phyloP scores from a whole-genome alignment of 1,284 basidiomycete genomes.

The Boletus mariae region DNA sequence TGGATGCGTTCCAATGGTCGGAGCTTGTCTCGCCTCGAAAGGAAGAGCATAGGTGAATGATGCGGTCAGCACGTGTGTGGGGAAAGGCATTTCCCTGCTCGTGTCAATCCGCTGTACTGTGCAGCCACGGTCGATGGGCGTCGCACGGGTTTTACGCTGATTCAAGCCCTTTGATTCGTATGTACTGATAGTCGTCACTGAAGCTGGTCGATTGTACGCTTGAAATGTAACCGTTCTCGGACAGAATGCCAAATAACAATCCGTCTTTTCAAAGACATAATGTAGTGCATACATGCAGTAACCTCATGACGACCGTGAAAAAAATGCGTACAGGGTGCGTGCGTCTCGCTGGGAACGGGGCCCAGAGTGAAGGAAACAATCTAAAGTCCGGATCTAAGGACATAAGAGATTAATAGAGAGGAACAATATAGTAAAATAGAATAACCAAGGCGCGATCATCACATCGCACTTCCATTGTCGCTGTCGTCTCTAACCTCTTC shows the following conservation, averaged over 20 bases:
- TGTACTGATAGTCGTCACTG: constrained; percentile 10
- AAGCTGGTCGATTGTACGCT: constrained; percentile 9
- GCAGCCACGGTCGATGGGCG: neutral
- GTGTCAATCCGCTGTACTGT: constrained; percentile 2
- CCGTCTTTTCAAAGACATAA: constrained; percentile 7
- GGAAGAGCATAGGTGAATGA: constrained; percentile 23
- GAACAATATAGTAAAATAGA: constrained; percentile 14
- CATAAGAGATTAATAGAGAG: constrained; percentile 16
- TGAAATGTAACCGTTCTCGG: neutral
- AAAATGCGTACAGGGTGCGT: constrained; percentile 22
- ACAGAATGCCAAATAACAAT: neutral
- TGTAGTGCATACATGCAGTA: constrained; percentile 17
- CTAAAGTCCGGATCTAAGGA: constrained; percentile 30
- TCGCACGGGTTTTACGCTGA: neutral
- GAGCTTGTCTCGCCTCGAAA: constrained; percentile 32
- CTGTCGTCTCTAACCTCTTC: constrained; percentile 20
- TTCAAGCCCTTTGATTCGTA: neutral
- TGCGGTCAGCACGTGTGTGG: neutral
- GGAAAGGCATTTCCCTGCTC: neutral
- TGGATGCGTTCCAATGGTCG: constrained; percentile 33
- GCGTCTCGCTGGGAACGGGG: constrained; percentile 12
- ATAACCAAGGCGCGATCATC: neutral
- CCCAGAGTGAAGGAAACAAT: constrained; percentile 13
- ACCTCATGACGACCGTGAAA: constrained; percentile 11
- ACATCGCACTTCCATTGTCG: constrained; percentile 15